These are phyloP conservation scores for Tetrapisispora arboricola DNA, from an alignment of 805 yeast species.

Conservation along the genomic window DNA sequence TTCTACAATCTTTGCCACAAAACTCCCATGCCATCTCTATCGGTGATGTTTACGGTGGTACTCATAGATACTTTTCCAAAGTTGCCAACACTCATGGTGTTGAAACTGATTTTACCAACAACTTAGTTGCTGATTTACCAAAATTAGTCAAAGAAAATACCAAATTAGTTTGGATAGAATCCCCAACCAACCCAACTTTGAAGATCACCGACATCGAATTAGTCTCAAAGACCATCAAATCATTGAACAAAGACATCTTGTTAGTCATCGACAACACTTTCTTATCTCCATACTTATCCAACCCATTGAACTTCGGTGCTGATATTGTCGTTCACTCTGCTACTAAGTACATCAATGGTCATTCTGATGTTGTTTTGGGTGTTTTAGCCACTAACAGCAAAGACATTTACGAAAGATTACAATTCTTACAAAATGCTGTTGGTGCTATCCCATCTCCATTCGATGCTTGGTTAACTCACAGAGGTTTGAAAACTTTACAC, in stretches of 20 bases:
- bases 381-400: constrained; percentile 62
- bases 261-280: constrained; percentile 84
- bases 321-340: constrained; percentile 84
- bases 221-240: constrained; percentile 46
- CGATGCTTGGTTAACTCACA: constrained; percentile 86
- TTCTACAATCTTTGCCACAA: constrained; percentile 61
- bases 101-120: constrained; percentile 53
- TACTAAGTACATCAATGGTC: constrained; percentile 86
- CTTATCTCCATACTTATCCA: constrained; percentile 77
- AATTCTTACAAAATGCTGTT: constrained; percentile 77
- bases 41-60: constrained; percentile 87
- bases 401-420: constrained; percentile 48
- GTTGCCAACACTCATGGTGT: constrained; percentile 78
- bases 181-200: constrained; percentile 84
- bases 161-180: constrained; percentile 74
- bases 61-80: constrained; percentile 81
- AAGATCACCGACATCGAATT: constrained; percentile 62
- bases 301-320: constrained; percentile 76
- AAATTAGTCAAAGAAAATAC: constrained; percentile 50
- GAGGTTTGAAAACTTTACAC: constrained; percentile 82
- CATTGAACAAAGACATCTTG: constrained; percentile 41
- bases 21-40: constrained; percentile 68
- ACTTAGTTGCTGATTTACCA: constrained; percentile 51
- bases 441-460: constrained; percentile 88
- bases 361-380: constrained; percentile 85